A percentile compares a stretch with the other conserved stretches of the same genome.
Evolutionary conservation across 352 stramenopile genomes (phyloP).

Genomic region (Pythium brachiatum): DNA sequence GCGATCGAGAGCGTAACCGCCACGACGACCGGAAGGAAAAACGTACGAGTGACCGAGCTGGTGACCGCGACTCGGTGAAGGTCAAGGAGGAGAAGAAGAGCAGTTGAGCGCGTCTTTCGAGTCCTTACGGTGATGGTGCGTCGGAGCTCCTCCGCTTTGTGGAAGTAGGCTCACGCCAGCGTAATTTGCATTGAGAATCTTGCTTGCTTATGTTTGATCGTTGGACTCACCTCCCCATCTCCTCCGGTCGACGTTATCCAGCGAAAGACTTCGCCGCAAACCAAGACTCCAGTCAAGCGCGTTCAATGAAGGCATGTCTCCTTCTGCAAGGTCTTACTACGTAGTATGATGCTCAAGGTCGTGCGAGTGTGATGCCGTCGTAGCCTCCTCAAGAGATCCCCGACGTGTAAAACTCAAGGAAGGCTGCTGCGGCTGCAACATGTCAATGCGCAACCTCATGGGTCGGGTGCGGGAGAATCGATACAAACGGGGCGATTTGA

Average conservation of each 20-base stretch:
- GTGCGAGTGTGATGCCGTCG: no score
- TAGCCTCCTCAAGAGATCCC: no score
- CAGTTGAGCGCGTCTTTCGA: slow-evolving; percentile 5
- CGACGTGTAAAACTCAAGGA: no score
- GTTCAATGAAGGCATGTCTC: no score
- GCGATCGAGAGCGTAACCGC: slow-evolving; percentile 13
- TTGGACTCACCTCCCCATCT: background rate
- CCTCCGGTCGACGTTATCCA: background rate
- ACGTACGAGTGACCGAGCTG: slow-evolving; percentile 1
- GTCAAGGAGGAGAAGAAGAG: slow-evolving; percentile 17
- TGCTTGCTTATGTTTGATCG: background rate
- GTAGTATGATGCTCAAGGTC: no score
- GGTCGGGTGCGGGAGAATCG: no score
- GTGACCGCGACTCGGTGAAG: slow-evolving; percentile 6
- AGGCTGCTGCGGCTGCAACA: no score
- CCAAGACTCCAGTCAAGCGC: background rate
- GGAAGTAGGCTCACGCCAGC: background rate
- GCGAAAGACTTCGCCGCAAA: background rate
- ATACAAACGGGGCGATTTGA: no score
- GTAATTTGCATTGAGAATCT: slow-evolving; percentile 3
- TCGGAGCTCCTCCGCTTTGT: no score
- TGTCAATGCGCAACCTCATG: no score
- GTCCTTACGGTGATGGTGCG: no score
- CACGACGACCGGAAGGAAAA: slow-evolving; percentile 9
- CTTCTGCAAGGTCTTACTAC: no score